Evolutionary conservation across 108 stramenopile genomes (phyloP).

Genomic region (Cylindrotheca fusiformis): DNA sequence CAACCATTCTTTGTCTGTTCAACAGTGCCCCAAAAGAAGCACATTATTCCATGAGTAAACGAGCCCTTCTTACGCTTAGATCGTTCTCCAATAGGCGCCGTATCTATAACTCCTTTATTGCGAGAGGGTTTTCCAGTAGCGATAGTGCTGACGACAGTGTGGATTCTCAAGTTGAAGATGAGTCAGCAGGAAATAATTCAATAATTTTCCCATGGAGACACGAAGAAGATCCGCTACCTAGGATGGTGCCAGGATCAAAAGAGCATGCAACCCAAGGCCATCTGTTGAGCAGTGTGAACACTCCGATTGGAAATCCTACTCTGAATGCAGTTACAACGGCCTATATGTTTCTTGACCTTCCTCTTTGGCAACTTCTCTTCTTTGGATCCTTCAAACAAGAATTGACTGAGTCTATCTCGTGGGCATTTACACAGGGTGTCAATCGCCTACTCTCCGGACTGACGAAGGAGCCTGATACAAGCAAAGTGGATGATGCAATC

Average conservation of each 20-base stretch:
- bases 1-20: no score
- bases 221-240: conserved; percentile 11
- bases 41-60: no score
- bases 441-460: conserved; percentile 11
- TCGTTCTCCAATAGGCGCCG: no score
- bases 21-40: no score
- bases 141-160: no score
- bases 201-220: conserved; percentile 30
- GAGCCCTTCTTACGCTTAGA: no score
- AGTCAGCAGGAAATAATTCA: neutral
- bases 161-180: no score
- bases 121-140: no score
- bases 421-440: conserved; percentile 23
- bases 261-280: conserved; percentile 17
- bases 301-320: conserved; percentile 8
- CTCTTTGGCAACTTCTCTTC: conserved; percentile 20
- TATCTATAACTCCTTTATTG: no score
- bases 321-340: conserved; percentile 18
- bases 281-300: conserved; percentile 8
- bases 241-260: conserved; percentile 19
- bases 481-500: neutral
- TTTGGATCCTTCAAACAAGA: conserved; percentile 22
- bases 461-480: neutral
- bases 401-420: conserved; percentile 23
- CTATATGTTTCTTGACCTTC: conserved; percentile 26